Base-by-base conservation (phyloP, 1,284 basidiomycete genomes). In the Schizopora paradoxa region DNA sequence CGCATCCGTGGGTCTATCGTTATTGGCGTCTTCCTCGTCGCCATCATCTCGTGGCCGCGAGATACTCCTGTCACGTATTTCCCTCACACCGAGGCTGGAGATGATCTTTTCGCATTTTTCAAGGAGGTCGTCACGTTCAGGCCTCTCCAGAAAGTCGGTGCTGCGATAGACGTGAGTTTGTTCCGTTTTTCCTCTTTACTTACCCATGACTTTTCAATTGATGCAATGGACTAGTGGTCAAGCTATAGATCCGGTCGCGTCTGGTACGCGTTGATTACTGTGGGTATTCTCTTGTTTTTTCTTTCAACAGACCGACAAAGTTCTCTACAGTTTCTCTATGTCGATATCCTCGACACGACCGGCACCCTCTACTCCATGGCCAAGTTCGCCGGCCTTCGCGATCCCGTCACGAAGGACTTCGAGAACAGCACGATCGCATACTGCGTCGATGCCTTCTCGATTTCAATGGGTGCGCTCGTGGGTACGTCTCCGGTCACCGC, bases 301-400 rank as follows among this genome's bases (percentile, higher is more conserved):
- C 45, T 35, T 39, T 42, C 44, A 7, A 45, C 51, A 28, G 50
- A 47, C n/a, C 29, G 16, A 18, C 25, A 38, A 43, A 36, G 36
- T 51, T 21, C 35, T 5, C 38, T 64, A 16, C 54, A 66, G 22
- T 69, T 71, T 64, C 64, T 71, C 46, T 73, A 73, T 54, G 68
- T 72, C 43, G 70, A 72, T 52, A 56, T 67, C 6, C 58, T 65
- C 39, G 23, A 25, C 28, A 26, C 37, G 25, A 73, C 69, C 25
- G 70, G 68, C 56, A 73, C 70, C 13, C 52, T 71, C 36, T 69
- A 68, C 51, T 64, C 72, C 43, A 73, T 74, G 72, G 65, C 69
- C 21, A 65, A 65, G 36, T 68, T 70, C 47, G 68, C 70, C 31
- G 66, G 67, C n/a, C 63, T 73, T 34, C 66, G 67, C 54, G 65